Conservation (phyloP, 1,284 basidiomycete species). For the Cystobasidium sp. region DNA sequence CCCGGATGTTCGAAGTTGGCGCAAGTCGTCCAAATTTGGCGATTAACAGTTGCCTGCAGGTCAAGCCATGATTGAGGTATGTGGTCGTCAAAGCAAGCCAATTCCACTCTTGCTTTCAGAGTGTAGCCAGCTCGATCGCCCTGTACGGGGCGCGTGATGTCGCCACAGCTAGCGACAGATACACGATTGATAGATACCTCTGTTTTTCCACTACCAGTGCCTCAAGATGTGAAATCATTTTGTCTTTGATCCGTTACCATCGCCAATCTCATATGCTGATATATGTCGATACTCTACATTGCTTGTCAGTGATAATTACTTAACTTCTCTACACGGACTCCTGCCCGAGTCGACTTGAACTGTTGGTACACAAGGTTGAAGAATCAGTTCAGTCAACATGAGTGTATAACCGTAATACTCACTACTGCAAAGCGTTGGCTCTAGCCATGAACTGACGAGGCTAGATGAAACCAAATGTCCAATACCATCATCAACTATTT, state of each 20-base stretch:
- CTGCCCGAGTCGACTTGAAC: constrained; percentile 41
- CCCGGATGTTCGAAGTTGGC: too few species aligned
- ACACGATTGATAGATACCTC: too few species aligned
- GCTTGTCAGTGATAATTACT: background rate
- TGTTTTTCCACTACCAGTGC: too few species aligned
- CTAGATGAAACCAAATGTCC: background rate
- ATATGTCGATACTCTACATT: background rate
- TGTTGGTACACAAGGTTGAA: background rate
- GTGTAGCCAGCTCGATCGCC: background rate
- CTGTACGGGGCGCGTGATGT: too few species aligned
- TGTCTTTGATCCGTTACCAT: too few species aligned
- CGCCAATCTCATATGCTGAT: too few species aligned
- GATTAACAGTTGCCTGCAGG: too few species aligned
- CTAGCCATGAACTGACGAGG: constrained; percentile 40
- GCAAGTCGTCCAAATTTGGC: too few species aligned
- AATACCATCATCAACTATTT: background rate
- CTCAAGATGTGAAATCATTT: too few species aligned
- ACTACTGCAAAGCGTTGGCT: constrained; percentile 38
- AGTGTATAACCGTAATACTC: background rate
- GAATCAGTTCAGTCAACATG: background rate
- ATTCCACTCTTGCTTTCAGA: constrained; percentile 6
- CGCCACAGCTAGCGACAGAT: too few species aligned
- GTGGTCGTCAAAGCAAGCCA: background rate
- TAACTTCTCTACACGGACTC: constrained; percentile 34
- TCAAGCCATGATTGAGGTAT: too few species aligned